phyloP scores from a whole-genome alignment of 495 filamentous ascomycete genomes.

The Aspergillus taichungensis region DNA sequence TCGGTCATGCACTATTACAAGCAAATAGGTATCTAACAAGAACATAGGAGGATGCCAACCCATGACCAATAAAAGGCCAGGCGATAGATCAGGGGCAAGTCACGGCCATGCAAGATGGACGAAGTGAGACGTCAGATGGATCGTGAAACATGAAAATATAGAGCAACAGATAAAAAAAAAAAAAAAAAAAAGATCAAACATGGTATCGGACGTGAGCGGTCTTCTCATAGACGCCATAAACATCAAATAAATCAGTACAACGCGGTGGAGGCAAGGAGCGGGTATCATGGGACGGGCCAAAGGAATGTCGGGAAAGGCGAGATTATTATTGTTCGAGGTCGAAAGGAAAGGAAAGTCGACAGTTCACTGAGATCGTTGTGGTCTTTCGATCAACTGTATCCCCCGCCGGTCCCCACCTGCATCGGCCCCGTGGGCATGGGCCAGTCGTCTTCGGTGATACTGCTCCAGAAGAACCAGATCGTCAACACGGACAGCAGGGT shows the following conservation, averaged over 20 bases:
- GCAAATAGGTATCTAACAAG: slow-evolving; percentile 35
- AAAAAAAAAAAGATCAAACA: slow-evolving; percentile 21
- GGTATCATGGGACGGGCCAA: neutral
- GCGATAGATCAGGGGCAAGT: neutral
- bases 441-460: slow-evolving; percentile 99
- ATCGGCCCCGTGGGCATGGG: slow-evolving; percentile 46
- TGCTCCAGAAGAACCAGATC: slow-evolving; percentile 95
- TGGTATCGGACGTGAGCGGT: slow-evolving; percentile 6
- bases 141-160: slow-evolving; percentile 5
- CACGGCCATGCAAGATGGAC: neutral
- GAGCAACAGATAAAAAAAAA: slow-evolving; percentile 4
- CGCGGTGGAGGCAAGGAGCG: neutral
- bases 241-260: too few relatives aligned
- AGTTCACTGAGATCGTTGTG: neutral
- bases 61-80: neutral
- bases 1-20: slow-evolving; percentile 18
- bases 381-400: slow-evolving; percentile 33
- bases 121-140: neutral
- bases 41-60: slow-evolving; percentile 8
- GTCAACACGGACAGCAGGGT: slow-evolving; percentile 71
- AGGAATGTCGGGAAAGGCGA: slow-evolving; percentile 15
- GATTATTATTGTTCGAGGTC: neutral
- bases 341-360: neutral
- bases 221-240: too few relatives aligned
- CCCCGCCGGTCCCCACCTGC: slow-evolving; percentile 23